A percentile compares a stretch with the other conserved stretches of the same genome.
These are phyloP conservation scores for Salix koriyanagi DNA, from an alignment of 345 rosid genomes.

Conservation along the genomic window DNA sequence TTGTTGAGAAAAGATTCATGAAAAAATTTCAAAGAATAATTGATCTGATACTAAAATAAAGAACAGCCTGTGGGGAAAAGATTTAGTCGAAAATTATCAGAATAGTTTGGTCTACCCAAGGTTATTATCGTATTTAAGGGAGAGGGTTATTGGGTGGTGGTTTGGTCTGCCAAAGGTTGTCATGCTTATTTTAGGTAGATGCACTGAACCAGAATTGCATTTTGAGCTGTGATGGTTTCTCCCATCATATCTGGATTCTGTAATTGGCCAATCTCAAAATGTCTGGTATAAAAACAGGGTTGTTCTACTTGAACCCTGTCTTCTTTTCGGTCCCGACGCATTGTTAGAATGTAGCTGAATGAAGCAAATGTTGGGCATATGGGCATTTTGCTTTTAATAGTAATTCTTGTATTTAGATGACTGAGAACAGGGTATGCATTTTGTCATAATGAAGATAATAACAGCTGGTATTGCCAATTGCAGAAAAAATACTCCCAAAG, in stretches of 20 bases:
- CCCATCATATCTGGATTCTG: background rate
- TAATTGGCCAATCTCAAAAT: background rate
- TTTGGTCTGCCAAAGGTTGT: background rate
- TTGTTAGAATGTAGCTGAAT: background rate
- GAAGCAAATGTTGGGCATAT: background rate
- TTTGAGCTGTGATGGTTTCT: background rate
- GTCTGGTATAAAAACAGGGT: background rate
- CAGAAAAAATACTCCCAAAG: conserved; percentile 39
- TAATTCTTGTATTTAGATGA: background rate
- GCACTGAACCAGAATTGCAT: background rate
- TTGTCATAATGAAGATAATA: background rate
- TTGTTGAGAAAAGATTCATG: background rate
- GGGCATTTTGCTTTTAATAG: too few relatives aligned
- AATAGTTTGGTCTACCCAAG: background rate
- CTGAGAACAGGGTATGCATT: background rate
- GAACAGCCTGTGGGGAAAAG: background rate
- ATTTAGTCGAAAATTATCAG: background rate
- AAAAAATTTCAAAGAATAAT: background rate
- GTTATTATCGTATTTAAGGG: background rate
- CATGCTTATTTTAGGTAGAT: background rate
- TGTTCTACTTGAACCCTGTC: background rate
- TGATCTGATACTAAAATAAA: background rate
- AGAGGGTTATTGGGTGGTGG: background rate
- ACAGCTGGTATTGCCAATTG: conserved; percentile 8
- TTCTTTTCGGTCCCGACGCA: background rate